Evolutionary conservation across 1,284 basidiomycete species (phyloP).

Genomic region (Rhodotorula glutinis): DNA sequence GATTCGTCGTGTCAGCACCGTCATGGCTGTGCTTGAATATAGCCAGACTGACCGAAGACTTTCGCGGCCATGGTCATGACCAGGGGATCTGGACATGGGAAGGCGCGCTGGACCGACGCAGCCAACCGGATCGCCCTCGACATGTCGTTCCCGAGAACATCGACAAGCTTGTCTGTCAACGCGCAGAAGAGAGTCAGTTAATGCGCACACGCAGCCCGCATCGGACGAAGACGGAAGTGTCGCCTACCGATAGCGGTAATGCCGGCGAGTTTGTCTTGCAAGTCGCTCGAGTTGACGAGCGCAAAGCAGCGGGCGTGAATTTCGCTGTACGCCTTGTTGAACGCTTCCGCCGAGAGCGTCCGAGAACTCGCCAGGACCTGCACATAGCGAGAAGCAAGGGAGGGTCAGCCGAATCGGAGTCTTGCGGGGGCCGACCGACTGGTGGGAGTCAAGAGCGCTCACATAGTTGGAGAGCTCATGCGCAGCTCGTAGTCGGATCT

Average conservation of each 20-base stretch:
- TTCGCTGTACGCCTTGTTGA: slow-evolving; percentile 40
- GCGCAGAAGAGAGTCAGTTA: not conserved
- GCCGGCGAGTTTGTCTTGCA: slow-evolving; percentile 44
- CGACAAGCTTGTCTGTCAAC: slow-evolving; percentile 38
- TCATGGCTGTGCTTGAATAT: not conserved
- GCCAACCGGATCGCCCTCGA: slow-evolving; percentile 44
- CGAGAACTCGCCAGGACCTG: slow-evolving; percentile 36
- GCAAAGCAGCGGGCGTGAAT: slow-evolving; percentile 40
- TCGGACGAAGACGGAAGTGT: too few species aligned
- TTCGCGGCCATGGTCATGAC: slow-evolving; percentile 47
- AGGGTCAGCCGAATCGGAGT: slow-evolving; percentile 2
- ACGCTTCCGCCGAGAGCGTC: slow-evolving; percentile 38
- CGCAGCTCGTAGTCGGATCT: slow-evolving; percentile 29
- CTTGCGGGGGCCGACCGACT: not conserved
- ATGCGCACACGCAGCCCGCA: too few species aligned
- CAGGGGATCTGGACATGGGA: slow-evolving; percentile 45
- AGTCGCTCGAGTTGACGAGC: slow-evolving; percentile 43
- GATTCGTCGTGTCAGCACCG: not conserved
- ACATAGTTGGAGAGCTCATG: slow-evolving; percentile 35
- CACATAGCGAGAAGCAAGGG: too few species aligned
- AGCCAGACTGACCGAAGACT: slow-evolving; percentile 41
- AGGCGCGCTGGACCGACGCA: slow-evolving; percentile 44
- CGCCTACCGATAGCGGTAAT: slow-evolving; percentile 43
- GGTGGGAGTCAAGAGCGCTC: not conserved
- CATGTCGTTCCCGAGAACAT: slow-evolving; percentile 44